Evolutionary conservation across 1,139 yeast species (phyloP).

Genomic region (Ogataea hybrid): DNA sequence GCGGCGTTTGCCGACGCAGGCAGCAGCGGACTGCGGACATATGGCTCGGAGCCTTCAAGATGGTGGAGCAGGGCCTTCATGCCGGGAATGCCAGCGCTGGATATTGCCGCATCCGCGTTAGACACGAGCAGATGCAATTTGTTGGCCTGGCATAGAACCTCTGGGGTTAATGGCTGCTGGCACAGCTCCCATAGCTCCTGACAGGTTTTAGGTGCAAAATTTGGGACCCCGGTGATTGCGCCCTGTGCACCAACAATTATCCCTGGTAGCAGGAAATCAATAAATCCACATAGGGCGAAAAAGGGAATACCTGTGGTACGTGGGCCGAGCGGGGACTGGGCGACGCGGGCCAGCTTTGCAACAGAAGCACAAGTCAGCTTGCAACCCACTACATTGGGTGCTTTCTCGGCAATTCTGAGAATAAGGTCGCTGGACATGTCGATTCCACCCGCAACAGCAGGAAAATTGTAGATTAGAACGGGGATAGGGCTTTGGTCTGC

Average conservation of each 20-base stretch:
- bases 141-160: constrained; percentile 8
- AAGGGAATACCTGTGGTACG: constrained; percentile 12
- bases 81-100: constrained; percentile 16
- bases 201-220: constrained; percentile 19
- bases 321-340: constrained; percentile 9
- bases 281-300: constrained; percentile 15
- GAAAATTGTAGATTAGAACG: constrained; percentile 16
- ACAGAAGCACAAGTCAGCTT: constrained; percentile 18
- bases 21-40: constrained; percentile 16
- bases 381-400: constrained; percentile 13
- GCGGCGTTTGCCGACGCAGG: constrained; percentile 1
- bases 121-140: constrained; percentile 12
- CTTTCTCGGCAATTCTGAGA: constrained; percentile 6
- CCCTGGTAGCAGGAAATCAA: constrained; percentile 17
- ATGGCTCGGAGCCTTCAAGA: constrained; percentile 8
- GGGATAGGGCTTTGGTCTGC: constrained; percentile 16
- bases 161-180: constrained; percentile 5
- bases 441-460: constrained; percentile 18
- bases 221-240: constrained; percentile 18
- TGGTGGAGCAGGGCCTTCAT: constrained; percentile 13
- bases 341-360: constrained; percentile 14
- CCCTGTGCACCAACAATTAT: constrained; percentile 15
- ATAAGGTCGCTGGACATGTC: constrained; percentile 15
- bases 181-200: constrained; percentile 13
- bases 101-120: constrained; percentile 16